Evolutionary conservation across 257 asterid genomes (phyloP).

Genomic region (Petrea volubilis): DNA sequence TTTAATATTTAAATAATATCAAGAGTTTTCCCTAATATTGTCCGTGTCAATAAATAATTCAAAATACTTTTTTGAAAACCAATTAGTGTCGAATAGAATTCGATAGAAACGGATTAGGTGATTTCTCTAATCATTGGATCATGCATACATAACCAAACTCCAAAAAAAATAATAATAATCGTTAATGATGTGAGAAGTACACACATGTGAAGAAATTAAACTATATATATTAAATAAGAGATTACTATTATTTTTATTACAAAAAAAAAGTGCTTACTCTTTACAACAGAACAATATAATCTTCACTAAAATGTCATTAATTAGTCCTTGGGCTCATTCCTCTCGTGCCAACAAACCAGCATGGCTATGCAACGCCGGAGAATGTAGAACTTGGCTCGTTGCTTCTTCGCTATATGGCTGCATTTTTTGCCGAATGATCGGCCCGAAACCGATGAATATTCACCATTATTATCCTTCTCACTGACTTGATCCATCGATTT

Average conservation of each 20-base stretch:
- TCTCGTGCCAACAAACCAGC: constrained; percentile 80
- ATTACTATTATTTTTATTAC: not conserved
- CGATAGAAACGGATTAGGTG: no score
- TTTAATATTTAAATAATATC: no score
- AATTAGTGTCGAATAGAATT: no score
- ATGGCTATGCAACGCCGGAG: constrained; percentile 74
- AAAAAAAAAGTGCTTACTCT: not conserved
- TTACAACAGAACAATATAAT: not conserved
- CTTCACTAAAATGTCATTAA: not conserved
- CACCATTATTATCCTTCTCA: not conserved
- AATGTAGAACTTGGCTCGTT: constrained; percentile 73
- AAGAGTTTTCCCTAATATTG: no score
- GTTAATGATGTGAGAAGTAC: no score
- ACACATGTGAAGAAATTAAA: no score
- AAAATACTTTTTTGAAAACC: no score
- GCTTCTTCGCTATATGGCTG: constrained; percentile 58
- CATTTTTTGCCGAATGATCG: constrained; percentile 55
- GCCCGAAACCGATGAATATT: not conserved
- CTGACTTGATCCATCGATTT: constrained; percentile 26
- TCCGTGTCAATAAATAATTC: no score
- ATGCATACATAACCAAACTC: no score
- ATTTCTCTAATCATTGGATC: no score
- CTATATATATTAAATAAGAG: no score
- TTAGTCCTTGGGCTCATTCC: constrained; percentile 37
- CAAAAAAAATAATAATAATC: no score